Percentiles rank a stretch among this genome's conserved stretches.
Conservation (phyloP, 495 filamentous ascomycete genomes). For the Bathelium albidoporum region DNA sequence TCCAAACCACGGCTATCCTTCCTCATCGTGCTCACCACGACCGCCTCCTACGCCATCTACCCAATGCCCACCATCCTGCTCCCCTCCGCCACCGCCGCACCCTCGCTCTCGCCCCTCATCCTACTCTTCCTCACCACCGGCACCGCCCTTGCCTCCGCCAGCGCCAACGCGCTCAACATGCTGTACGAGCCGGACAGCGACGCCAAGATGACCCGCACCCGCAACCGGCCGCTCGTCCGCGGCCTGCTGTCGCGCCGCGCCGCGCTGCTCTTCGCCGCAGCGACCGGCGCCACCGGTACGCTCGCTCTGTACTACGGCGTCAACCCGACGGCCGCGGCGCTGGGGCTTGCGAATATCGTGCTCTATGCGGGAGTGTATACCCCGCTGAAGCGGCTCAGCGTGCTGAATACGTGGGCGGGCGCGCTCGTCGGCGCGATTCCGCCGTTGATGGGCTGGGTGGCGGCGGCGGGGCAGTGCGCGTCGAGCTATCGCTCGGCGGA, state of each 20-base stretch:
- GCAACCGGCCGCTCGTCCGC: constrained; percentile 80
- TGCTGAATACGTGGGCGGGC: constrained; percentile 90
- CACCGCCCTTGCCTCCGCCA: constrained; percentile 73
- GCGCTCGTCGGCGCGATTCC: constrained; percentile 89
- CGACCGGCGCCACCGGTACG: constrained; percentile 55
- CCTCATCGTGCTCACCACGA: constrained; percentile 82
- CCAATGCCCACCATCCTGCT: constrained; percentile 70
- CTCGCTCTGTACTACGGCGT: constrained; percentile 73
- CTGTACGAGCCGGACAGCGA: constrained; percentile 85
- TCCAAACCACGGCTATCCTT: constrained; percentile 91
- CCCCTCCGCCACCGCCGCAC: constrained; percentile 58
- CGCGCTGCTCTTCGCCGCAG: constrained; percentile 70
- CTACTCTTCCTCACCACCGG: constrained; percentile 85
- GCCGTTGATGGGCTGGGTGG: constrained; percentile 95
- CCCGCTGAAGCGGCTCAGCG: constrained; percentile 76
- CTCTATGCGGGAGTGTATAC: constrained; percentile 91
- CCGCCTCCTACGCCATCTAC: constrained; percentile 84
- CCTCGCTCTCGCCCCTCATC: constrained; percentile 80
- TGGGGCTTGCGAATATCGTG: constrained; percentile 74
- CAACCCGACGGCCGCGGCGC: constrained; percentile 82
- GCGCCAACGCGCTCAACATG: constrained; percentile 95
- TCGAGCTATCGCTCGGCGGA: constrained; percentile 44
- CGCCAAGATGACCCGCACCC: constrained; percentile 82
- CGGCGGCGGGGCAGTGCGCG: constrained; percentile 80
- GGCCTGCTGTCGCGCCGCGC: constrained; percentile 62